Percentiles rank a stretch among this genome's conserved stretches.
These are phyloP conservation scores for Fonsecaea monophora DNA, from an alignment of 2,329 filamentous ascomycete species.

Conservation along the genomic window DNA sequence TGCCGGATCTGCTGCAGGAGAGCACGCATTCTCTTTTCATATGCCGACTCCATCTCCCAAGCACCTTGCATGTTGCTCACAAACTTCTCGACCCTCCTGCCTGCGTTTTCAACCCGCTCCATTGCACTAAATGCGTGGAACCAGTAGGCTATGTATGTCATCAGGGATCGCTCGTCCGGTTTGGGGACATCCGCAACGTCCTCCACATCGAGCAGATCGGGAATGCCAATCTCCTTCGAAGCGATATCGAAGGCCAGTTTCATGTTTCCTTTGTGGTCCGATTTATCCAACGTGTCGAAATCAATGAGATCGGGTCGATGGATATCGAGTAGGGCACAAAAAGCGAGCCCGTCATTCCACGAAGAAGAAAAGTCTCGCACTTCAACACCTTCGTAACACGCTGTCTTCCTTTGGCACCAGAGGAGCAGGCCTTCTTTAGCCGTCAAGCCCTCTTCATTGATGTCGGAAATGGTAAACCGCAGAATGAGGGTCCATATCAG, in stretches of 20 bases:
- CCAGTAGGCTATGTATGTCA: constrained; percentile 99
- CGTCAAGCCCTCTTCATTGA: constrained; percentile 96
- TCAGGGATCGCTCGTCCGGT: constrained; percentile 93
- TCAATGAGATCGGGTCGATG: constrained; percentile 97
- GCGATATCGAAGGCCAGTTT: constrained; percentile 97
- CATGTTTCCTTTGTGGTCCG: constrained; percentile 95
- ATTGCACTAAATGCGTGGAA: constrained; percentile 99
- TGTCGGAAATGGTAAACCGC: constrained; percentile 97
- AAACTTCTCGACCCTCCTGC: constrained; percentile 95
- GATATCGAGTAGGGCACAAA: constrained; percentile 95
- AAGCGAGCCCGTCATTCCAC: constrained; percentile 97
- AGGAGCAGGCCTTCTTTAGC: constrained; percentile 93
- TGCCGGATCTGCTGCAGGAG: constrained; percentile 75
- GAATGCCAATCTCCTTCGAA: constrained; percentile 94
- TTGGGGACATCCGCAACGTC: constrained; percentile 97
- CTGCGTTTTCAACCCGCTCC: constrained; percentile 97
- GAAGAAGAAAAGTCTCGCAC: constrained; percentile 93
- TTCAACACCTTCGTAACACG: constrained; percentile 96
- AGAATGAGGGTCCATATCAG: constrained; percentile 99
- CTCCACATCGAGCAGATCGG: constrained; percentile 92
- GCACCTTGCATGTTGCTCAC: constrained; percentile 98
- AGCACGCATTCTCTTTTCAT: constrained; percentile 86
- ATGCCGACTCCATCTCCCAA: constrained; percentile 99
- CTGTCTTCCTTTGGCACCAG: constrained; percentile 98
- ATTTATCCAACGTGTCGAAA: constrained; percentile 92